These are phyloP conservation scores for Datura wrightii DNA, from an alignment of 257 asterid species.

Conservation along the genomic window DNA sequence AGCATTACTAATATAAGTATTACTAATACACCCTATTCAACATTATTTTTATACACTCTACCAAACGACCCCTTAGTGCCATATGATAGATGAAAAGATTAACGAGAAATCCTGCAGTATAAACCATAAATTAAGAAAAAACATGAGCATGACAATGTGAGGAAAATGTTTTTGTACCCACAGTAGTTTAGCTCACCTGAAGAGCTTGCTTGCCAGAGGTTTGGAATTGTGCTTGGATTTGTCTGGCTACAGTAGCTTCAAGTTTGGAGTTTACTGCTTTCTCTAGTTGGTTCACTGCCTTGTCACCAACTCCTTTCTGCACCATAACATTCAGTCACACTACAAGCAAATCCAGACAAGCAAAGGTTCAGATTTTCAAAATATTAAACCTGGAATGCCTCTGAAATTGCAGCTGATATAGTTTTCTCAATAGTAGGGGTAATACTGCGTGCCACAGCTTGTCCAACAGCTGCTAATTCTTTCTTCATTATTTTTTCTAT, in stretches of 20 bases:
- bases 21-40: no score
- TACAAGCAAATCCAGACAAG: slow-evolving; percentile 27
- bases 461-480: slow-evolving; percentile 75
- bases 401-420: slow-evolving; percentile 65
- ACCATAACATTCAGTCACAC: slow-evolving; percentile 41
- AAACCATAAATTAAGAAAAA: slow-evolving; percentile 3
- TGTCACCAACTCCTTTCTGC: slow-evolving; percentile 98
- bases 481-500: slow-evolving; percentile 82
- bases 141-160: neutral
- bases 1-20: no score
- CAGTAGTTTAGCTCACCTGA: slow-evolving; percentile 58
- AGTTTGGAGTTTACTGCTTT: slow-evolving; percentile 85
- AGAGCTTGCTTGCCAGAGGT: slow-evolving; percentile 97
- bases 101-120: neutral
- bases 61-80: neutral
- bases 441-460: slow-evolving; percentile 75
- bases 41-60: no score
- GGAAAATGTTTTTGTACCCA: neutral
- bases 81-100: neutral
- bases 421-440: slow-evolving; percentile 79
- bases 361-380: slow-evolving; percentile 20
- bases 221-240: slow-evolving; percentile 88
- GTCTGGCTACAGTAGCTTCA: slow-evolving; percentile 81
- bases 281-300: slow-evolving; percentile 86
- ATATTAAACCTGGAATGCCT: slow-evolving; percentile 80